Evolutionary conservation across 768 basidiomycete species (phyloP).

Genomic region (Calocybe cyanea): DNA sequence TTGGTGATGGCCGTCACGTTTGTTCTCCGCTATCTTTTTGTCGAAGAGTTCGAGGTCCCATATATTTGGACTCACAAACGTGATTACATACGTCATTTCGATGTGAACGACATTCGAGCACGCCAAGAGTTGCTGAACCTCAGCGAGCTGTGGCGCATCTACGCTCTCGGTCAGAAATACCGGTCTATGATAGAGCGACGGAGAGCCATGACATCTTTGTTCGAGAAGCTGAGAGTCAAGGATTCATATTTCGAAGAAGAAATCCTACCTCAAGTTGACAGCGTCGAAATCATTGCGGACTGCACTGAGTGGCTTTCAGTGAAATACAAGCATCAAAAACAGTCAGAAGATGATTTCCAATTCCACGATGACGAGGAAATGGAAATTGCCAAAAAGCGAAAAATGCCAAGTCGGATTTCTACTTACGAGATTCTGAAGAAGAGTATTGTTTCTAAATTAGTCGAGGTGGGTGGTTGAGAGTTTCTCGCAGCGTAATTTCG

Average conservation of each 20-base stretch:
- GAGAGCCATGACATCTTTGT: conserved; percentile 57
- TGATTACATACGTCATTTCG: conserved; percentile 85
- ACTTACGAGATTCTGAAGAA: conserved; percentile 83
- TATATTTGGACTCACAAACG: conserved; percentile 93
- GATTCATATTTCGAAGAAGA: conserved; percentile 78
- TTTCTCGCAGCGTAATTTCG: neutral
- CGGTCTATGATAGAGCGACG: conserved; percentile 79
- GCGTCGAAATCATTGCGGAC: conserved; percentile 87
- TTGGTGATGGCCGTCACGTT: conserved; percentile 78
- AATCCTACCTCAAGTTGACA: conserved; percentile 63
- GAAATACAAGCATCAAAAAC: conserved; percentile 76
- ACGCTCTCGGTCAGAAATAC: conserved; percentile 85
- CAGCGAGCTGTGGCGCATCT: conserved; percentile 89
- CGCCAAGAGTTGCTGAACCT: conserved; percentile 69
- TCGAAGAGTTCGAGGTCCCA: conserved; percentile 89
- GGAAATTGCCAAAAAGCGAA: conserved; percentile 56
- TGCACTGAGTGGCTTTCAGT: conserved; percentile 86
- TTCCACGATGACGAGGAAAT: conserved; percentile 71
- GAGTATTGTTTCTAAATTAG: conserved; percentile 70
- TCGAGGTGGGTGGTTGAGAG: conserved; percentile 54
- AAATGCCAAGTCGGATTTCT: conserved; percentile 80
- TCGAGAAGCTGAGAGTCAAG: conserved; percentile 59
- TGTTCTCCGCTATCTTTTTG: conserved; percentile 78
- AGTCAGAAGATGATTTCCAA: conserved; percentile 55
- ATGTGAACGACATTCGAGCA: conserved; percentile 57